Conservation (phyloP, 1,139 yeast species). For the Citeromyces siamensis region DNA sequence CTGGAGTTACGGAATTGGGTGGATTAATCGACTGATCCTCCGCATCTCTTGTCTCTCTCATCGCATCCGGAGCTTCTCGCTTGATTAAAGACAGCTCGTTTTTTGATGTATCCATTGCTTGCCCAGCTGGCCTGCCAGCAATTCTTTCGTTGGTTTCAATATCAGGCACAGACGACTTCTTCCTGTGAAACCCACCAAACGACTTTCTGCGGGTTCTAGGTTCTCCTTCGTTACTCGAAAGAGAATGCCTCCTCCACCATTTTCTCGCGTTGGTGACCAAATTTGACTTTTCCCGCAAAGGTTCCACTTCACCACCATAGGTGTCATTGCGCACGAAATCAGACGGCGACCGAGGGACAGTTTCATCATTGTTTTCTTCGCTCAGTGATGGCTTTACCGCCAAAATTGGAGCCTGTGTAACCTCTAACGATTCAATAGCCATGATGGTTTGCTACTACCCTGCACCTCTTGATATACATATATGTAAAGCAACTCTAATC, state of each 20-base stretch:
- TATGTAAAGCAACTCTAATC: too few species aligned
- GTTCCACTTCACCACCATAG: background rate
- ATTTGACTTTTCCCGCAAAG: background rate
- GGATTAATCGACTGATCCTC: slow-evolving; percentile 1
- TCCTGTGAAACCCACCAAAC: slow-evolving; percentile 3
- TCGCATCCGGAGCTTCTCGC: background rate
- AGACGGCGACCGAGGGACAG: background rate
- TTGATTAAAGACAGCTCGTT: too few species aligned
- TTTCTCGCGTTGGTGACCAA: background rate
- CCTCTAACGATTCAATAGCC: too few species aligned
- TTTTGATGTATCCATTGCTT: too few species aligned
- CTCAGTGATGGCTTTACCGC: too few species aligned
- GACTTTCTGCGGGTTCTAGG: slow-evolving; percentile 2
- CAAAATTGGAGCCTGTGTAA: too few species aligned
- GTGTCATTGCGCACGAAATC: background rate
- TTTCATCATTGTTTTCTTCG: background rate
- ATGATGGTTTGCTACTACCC: too few species aligned
- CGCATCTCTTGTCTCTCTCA: background rate
- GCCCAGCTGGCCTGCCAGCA: too few species aligned
- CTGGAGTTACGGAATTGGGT: background rate
- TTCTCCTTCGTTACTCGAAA: background rate
- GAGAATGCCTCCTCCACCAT: background rate
- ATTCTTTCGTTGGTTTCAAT: too few species aligned
- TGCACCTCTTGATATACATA: too few species aligned
- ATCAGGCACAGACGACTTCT: background rate